Base-by-base conservation (phyloP, 441 rosid genomes). In the Melastoma candidum region DNA sequence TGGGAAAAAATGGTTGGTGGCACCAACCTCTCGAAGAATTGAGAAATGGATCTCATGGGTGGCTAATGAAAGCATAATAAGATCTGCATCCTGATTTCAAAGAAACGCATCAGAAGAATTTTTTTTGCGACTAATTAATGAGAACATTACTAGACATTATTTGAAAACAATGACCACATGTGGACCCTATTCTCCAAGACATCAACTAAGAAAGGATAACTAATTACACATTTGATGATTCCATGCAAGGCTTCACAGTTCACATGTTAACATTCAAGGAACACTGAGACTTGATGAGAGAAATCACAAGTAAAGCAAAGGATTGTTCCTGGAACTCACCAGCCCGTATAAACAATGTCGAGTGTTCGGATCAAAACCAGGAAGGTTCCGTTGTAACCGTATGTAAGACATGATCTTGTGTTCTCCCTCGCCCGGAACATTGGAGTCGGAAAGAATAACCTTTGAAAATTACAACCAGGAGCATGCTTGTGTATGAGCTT, bases 21-120 rank as follows among this genome's bases (percentile, higher is more conserved):
- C 44, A 61, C 71, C 14, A 7, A 93, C 99, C 99, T 93, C 99
- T 77, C 97, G 81, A 64, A 93, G 71, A 56, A 93, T 83, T 56
- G 99, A 93, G 71, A 89, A 93, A 80, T 93, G 97, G 82, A 93
- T 65, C 78, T 93, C 99, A 53, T 89, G 99, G 13, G 99, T 89
- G 32, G 99, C 96, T 66, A 93, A 63, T 2, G 99, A 77, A 11
- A 93, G 74, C 99, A 93, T 93, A 59, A 93, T 93, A 77, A 93
- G 75, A 75, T 93, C 97, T 11, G 99, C 99, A 71, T 93, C 99
- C 99, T 93, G 75, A 65, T 63, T 12, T 67, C 29, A 13, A 59
- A 4, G 43, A 59, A 60, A 65, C 8, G 36, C 7, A 36, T 55
- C 46, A 66, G 54, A 53, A 50, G 36, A 36, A 44, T 8, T 6